Evolutionary conservation across 73 alveolate genomes (phyloP), one percentile per base, ranked within the genome.

Genomic region (Paramecium tetraurelia): DNA sequence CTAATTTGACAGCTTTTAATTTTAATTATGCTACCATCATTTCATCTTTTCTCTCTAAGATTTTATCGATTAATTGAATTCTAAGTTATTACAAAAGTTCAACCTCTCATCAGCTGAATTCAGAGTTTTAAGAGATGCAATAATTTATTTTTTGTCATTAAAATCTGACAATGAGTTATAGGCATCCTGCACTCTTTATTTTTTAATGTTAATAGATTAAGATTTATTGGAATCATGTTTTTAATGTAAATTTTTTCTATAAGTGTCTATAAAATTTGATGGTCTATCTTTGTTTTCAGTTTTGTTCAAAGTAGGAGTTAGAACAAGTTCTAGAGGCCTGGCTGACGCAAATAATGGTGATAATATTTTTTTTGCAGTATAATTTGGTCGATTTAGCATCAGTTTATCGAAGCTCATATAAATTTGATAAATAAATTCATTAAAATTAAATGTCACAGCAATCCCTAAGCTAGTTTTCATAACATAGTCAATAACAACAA

Each of bases 51-150:
- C 90, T 80, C 33, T 80, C 90, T 80, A 80, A 80, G 21, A 80
- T 80, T 41, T 80, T 80, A 80, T 80, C 90, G 10, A 80, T 46
- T 44, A 80, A 43, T 40, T 80, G 43, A 12, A 80, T 80, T 80
- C 90, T 80, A 80, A 22, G 21, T 44, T 41, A 48, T 18, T 14
- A 44, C 27, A 24, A 22, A 43, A 31, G 69, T 24, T 24, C 70
- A 31, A 80, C 90, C 90, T 80, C 46, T 80, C 90, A 80, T 80
- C 90, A 43, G 90, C 90, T 44, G 90, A 44, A 44, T 80, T 40
- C 29, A 80, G 48, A 22, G 90, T 31, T 80, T 80, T 80, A 11
- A 80, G 57, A 22, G 90, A 33, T 7, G 70, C 43, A 24, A 80
- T 31, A 20, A 80, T 80, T 80, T 80, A 46, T 80, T 46, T 80